phyloP scores from a whole-genome alignment of 257 asterid genomes.

The Fraxinus quadrangulata region DNA sequence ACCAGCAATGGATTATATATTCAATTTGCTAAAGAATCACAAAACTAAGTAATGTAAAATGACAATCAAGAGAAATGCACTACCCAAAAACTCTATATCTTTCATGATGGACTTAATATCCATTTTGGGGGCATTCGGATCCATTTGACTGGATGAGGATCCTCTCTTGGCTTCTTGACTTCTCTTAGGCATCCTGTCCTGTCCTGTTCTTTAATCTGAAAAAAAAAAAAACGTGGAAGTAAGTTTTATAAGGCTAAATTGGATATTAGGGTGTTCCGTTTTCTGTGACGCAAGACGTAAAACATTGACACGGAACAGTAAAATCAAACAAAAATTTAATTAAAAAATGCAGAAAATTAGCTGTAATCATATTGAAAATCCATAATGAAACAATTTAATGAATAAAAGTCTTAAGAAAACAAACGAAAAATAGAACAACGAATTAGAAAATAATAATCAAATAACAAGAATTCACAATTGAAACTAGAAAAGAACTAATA shows the following conservation, averaged over 20 bases:
- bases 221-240: background rate
- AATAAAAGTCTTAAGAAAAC: too few species aligned
- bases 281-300: too few species aligned
- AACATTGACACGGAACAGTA: too few species aligned
- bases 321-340: too few species aligned
- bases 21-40: background rate
- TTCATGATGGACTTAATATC: slow-evolving; percentile 60
- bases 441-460: too few species aligned
- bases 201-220: slow-evolving; percentile 4
- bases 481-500: too few species aligned
- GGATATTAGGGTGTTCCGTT: background rate
- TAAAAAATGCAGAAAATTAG: too few species aligned
- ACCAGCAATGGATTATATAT: background rate
- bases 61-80: background rate
- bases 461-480: too few species aligned
- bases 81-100: slow-evolving; percentile 66
- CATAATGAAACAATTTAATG: too few species aligned
- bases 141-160: slow-evolving; percentile 34
- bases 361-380: too few species aligned
- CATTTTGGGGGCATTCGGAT: slow-evolving; percentile 36
- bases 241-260: background rate
- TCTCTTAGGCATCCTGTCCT: slow-evolving; percentile 28
- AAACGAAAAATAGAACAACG: too few species aligned
- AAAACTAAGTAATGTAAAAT: background rate
- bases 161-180: slow-evolving; percentile 28